Evolutionary conservation across 1,284 basidiomycete genomes (phyloP).

Genomic region (Leucoagaricus sp.): DNA sequence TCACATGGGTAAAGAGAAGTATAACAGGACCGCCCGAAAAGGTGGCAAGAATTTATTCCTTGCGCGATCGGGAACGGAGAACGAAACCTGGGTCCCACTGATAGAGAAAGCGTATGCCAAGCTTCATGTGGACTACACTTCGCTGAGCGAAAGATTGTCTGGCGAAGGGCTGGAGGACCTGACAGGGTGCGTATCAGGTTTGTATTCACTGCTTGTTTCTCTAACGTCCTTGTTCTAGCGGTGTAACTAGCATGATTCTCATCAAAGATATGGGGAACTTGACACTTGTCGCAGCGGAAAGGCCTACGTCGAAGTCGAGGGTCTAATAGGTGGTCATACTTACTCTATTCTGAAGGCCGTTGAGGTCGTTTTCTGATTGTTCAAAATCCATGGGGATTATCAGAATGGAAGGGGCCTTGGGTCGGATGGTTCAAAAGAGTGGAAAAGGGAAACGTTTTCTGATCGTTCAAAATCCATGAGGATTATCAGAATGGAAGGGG

Average conservation of each 20-base stretch:
- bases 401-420: slow-evolving; percentile 54
- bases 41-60: slow-evolving; percentile 45
- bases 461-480: slow-evolving; percentile 54
- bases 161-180: slow-evolving; percentile 52
- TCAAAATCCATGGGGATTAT: slow-evolving; percentile 51
- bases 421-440: slow-evolving; percentile 55
- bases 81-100: slow-evolving; percentile 45
- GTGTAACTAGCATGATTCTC: slow-evolving; percentile 19
- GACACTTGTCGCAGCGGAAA: slow-evolving; percentile 12
- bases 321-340: slow-evolving; percentile 35
- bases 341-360: slow-evolving; percentile 50
- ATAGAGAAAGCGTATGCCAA: slow-evolving; percentile 61
- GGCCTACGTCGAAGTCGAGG: slow-evolving; percentile 14
- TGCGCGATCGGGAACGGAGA: slow-evolving; percentile 41
- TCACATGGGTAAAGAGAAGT: slow-evolving; percentile 48
- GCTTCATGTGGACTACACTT: slow-evolving; percentile 50
- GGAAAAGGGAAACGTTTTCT: slow-evolving; percentile 52
- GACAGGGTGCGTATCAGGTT: slow-evolving; percentile 38
- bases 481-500: slow-evolving; percentile 49
- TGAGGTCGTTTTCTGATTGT: slow-evolving; percentile 48
- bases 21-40: slow-evolving; percentile 40
- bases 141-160: slow-evolving; percentile 41
- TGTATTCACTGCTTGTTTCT: background rate
- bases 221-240: slow-evolving; percentile 14
- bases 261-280: slow-evolving; percentile 32